Evolutionary conservation across 176 grass and related monocot species (phyloP), one percentile per base, ranked within the genome.

Genomic region (Tillandsia fasciculata): DNA sequence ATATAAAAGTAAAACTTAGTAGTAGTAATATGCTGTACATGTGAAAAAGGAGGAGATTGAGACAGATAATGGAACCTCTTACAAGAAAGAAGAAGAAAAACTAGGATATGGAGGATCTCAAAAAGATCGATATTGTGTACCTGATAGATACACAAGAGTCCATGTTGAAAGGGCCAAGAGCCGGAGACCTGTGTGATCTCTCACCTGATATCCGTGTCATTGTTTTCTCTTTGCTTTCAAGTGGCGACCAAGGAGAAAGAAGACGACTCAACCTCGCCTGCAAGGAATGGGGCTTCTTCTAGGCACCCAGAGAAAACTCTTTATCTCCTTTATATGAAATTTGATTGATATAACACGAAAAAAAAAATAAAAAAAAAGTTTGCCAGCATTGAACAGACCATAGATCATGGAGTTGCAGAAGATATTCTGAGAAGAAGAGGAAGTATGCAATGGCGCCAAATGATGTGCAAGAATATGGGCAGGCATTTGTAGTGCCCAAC

Each of bases 251-350:
- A 51, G 84, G 82, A 8, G 84, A 91, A 78, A 50, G 74, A 0
- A 26, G 52, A 0, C 78, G 57, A 33, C 77, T 91, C 29, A 86
- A 22, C 49, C 52, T 72, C 14, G 84, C 84, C 18, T 91, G 88
- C 9, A 50, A 76, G 12, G 68, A 84, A 48, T 87, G 88, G 81
- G 88, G 84, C 2, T 90, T 90, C 65, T 90, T 90, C 56, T 77
- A 86, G 70, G 83, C 83, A 73, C 11, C 9, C 58, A 17, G 7
- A 26, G 22, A 18, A 59, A 9, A 48, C 20, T 2, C 1, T 28
- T 2, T 2, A 14, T 26, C 20, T 33, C 61, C 9, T 52, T 54
- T 57, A 28, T 64, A 26, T 26, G 67, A 51, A 29, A 59, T n/a
- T 61, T 7, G 7, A 18, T 61, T 2, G 13, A 3, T 17, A 15